A percentile compares a stretch with the other conserved stretches of the same genome.
These are phyloP conservation scores for Kodamaea arcana DNA, from an alignment of 1,139 yeast genomes.

Conservation along the genomic window DNA sequence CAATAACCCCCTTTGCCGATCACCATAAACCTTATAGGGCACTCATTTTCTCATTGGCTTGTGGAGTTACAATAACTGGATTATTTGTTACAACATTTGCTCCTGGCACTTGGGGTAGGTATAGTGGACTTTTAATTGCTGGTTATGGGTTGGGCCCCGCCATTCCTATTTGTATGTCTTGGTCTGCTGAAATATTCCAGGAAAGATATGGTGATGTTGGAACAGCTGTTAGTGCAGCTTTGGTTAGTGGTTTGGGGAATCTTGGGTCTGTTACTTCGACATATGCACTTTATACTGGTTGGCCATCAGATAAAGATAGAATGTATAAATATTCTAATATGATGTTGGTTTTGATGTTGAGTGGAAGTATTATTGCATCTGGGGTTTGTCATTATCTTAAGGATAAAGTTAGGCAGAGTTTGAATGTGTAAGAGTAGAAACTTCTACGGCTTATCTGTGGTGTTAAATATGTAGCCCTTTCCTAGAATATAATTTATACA, in stretches of 20 bases:
- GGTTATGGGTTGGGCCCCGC: constrained; percentile 91
- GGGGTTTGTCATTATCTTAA: constrained; percentile 31
- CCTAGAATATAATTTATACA: too few relatives aligned
- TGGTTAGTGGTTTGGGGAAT: constrained; percentile 83
- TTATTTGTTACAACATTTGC: constrained; percentile 76
- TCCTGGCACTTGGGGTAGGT: constrained; percentile 66
- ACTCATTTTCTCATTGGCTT: constrained; percentile 55
- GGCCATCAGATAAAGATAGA: constrained; percentile 72
- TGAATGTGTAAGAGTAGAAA: too few relatives aligned
- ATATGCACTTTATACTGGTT: constrained; percentile 78
- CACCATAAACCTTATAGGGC: constrained; percentile 56
- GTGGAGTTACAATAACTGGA: constrained; percentile 68
- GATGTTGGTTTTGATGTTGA: constrained; percentile 78
- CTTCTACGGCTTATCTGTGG: too few relatives aligned
- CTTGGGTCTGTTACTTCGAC: constrained; percentile 86
- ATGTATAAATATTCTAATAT: constrained; percentile 69
- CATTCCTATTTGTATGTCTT: constrained; percentile 84
- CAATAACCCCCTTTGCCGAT: constrained; percentile 80
- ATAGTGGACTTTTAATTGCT: constrained; percentile 74
- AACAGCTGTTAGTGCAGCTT: constrained; percentile 75
- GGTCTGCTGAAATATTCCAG: constrained; percentile 76
- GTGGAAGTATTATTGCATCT: constrained; percentile 59
- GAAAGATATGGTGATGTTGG: constrained; percentile 79
- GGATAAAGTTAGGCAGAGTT: constrained; percentile 16
- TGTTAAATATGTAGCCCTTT: too few relatives aligned